Evolutionary conservation across 345 rosid species (phyloP).

Genomic region (Brassica incana): DNA sequence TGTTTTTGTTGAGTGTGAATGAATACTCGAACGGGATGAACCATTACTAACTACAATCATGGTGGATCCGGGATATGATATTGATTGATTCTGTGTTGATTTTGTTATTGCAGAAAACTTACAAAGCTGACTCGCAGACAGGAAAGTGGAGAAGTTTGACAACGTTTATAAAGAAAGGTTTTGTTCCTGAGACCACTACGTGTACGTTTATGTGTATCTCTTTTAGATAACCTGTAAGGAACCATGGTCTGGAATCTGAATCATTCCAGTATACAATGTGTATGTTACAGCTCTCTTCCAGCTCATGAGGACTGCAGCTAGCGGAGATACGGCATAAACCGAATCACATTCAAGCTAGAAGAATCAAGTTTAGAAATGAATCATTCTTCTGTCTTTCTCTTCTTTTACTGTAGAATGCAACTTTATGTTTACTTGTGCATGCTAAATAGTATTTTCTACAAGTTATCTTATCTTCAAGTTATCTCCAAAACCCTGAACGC

Average conservation of each 20-base stretch:
- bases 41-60: background rate
- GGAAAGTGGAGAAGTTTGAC: slow-evolving; percentile 80
- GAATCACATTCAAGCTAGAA: background rate
- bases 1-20: background rate
- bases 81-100: background rate
- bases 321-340: slow-evolving; percentile 62
- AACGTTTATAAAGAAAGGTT: slow-evolving; percentile 77
- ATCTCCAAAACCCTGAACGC: background rate
- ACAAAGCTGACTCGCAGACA: slow-evolving; percentile 75
- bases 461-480: background rate
- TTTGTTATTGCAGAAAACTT: slow-evolving; percentile 65
- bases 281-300: slow-evolving; percentile 79
- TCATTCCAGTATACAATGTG: background rate
- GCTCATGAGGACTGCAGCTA: slow-evolving; percentile 90
- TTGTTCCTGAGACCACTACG: slow-evolving; percentile 75
- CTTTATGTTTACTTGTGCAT: background rate
- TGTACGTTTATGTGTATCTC: background rate
- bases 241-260: background rate
- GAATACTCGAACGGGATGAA: background rate
- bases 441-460: background rate
- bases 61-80: background rate
- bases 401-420: background rate
- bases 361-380: slow-evolving; percentile 1
- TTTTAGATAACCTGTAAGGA: background rate
- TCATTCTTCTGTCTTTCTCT: background rate